Percentiles rank a stretch among this genome's conserved stretches.
Evolutionary conservation across 2,329 filamentous ascomycete species (phyloP).

Genomic region (Penicillium sp.): DNA sequence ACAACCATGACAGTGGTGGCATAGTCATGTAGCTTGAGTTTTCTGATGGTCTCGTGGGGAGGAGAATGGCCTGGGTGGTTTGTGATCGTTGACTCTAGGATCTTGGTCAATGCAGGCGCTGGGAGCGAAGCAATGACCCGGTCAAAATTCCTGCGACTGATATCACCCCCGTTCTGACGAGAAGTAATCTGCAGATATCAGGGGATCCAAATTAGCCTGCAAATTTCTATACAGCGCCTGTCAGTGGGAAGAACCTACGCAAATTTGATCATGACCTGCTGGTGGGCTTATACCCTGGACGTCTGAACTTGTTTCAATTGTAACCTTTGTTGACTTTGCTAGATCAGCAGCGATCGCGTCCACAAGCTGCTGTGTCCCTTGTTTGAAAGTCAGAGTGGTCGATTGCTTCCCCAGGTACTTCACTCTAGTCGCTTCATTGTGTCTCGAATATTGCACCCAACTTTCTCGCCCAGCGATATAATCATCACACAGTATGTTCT

Average conservation of each 20-base stretch:
- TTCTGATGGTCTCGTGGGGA: slow-evolving; percentile 21
- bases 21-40: slow-evolving; percentile 47
- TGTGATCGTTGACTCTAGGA: slow-evolving; percentile 16
- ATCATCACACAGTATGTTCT: slow-evolving; percentile 26
- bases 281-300: slow-evolving; percentile 38
- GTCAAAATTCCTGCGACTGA: slow-evolving; percentile 15
- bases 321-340: slow-evolving; percentile 57
- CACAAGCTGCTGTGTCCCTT: slow-evolving; percentile 65
- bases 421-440: neutral
- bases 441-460: neutral
- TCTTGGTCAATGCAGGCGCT: slow-evolving; percentile 26
- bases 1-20: slow-evolving; percentile 87
- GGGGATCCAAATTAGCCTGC: neutral
- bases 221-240: neutral
- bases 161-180: neutral
- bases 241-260: neutral
- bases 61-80: slow-evolving; percentile 4
- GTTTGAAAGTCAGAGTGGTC: slow-evolving; percentile 44
- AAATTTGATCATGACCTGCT: neutral
- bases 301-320: slow-evolving; percentile 52
- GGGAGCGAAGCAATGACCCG: slow-evolving; percentile 36
- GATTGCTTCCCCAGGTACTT: slow-evolving; percentile 1
- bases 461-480: slow-evolving; percentile 18
- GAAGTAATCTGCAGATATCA: neutral
- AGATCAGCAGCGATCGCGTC: slow-evolving; percentile 56